phyloP scores from a whole-genome alignment of 2,329 filamentous ascomycete species.

The Thielaviopsis punctulata region DNA sequence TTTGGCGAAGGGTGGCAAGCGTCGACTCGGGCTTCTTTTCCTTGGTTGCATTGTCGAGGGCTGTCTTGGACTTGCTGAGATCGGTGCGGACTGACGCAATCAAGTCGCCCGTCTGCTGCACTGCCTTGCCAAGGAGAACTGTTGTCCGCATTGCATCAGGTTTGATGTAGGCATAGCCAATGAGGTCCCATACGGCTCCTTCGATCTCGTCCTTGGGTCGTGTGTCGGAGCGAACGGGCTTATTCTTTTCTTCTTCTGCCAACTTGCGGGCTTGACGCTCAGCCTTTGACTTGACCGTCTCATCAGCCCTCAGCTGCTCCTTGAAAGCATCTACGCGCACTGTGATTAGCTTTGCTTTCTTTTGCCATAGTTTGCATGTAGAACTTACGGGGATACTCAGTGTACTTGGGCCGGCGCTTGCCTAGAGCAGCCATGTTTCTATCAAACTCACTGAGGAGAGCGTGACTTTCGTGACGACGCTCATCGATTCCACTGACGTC shows the following conservation, averaged over 20 bases:
- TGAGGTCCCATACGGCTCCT: constrained; percentile 35
- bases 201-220: constrained; percentile 29
- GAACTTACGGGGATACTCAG: constrained; percentile 26
- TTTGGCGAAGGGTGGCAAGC: constrained; percentile 14
- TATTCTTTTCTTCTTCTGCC: constrained; percentile 23
- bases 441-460: constrained; percentile 25
- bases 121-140: constrained; percentile 26
- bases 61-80: constrained; percentile 30
- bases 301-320: constrained; percentile 29
- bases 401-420: constrained; percentile 28
- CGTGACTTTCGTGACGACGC: constrained; percentile 23
- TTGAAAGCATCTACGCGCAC: constrained; percentile 23
- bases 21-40: constrained; percentile 24
- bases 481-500: constrained; percentile 26
- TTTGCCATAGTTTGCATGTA: neutral
- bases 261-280: constrained; percentile 29
- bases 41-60: constrained; percentile 26
- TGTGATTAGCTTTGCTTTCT: constrained; percentile 2
- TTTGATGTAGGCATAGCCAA: constrained; percentile 33
- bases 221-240: constrained; percentile 24
- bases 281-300: constrained; percentile 28
- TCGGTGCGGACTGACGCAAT: constrained; percentile 31
- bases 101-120: constrained; percentile 33
- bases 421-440: constrained; percentile 25
- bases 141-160: constrained; percentile 22